phyloP scores from a whole-genome alignment of 371 early-diverging fungal species.

The Mucor velutinosus region DNA sequence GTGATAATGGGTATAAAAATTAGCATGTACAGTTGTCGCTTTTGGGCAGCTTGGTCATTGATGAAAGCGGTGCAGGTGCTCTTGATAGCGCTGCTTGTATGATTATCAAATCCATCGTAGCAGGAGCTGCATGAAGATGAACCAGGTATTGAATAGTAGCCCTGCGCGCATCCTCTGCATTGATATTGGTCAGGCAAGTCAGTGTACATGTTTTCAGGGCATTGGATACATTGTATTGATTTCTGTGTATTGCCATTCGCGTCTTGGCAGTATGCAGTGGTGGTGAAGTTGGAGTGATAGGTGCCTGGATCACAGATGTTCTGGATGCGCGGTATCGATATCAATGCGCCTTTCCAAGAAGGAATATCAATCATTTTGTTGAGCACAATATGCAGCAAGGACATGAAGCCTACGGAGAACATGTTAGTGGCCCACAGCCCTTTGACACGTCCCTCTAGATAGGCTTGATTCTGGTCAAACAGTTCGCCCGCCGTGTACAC shows the following conservation, averaged over 20 bases:
- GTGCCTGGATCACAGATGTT: conserved; percentile 24
- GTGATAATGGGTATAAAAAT: conserved; percentile 36
- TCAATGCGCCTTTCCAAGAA: conserved; percentile 28
- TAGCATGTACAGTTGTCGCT: conserved; percentile 23
- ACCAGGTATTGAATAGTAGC: conserved; percentile 20
- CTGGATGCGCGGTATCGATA: conserved; percentile 11
- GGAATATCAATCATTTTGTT: conserved; percentile 15
- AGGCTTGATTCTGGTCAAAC: conserved; percentile 32
- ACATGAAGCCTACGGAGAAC: conserved; percentile 35
- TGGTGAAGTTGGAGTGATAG: conserved; percentile 18
- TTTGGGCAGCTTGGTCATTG: conserved; percentile 6
- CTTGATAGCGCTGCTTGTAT: not conserved
- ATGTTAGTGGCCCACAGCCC: conserved; percentile 32
- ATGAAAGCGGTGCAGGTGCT: conserved; percentile 16
- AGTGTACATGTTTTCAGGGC: conserved; percentile 31
- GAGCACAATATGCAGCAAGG: conserved; percentile 28
- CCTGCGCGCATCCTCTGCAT: conserved; percentile 35
- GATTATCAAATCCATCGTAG: conserved; percentile 11
- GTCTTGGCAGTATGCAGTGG: conserved; percentile 23
- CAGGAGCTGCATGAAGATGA: conserved; percentile 29
- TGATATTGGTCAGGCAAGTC: conserved; percentile 28
- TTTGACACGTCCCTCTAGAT: conserved; percentile 22
- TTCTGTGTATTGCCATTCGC: conserved; percentile 13
- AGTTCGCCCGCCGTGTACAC: conserved; percentile 33
- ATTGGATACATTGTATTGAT: conserved; percentile 35